phyloP scores from a whole-genome alignment of 805 yeast genomes.

The Candida parachauliodes region DNA sequence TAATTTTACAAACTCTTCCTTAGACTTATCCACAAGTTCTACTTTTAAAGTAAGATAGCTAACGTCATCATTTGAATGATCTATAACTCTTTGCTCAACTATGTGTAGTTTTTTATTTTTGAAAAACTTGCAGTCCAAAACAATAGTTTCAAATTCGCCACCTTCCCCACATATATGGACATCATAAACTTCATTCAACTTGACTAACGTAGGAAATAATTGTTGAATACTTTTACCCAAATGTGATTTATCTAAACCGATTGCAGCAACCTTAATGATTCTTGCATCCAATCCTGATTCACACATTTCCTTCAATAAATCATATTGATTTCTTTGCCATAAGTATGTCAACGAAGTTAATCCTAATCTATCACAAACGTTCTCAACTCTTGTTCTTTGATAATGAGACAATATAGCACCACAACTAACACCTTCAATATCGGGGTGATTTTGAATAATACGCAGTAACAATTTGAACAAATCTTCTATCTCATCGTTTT shows the following conservation, averaged over 20 bases:
- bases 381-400: conserved; percentile 90
- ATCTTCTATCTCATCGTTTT: conserved; percentile 86
- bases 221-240: conserved; percentile 66
- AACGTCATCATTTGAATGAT: conserved; percentile 65
- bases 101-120: conserved; percentile 47
- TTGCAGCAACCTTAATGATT: conserved; percentile 88
- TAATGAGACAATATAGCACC: conserved; percentile 97
- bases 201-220: conserved; percentile 53
- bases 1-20: conserved; percentile 12
- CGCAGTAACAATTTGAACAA: conserved; percentile 49
- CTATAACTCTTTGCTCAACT: conserved; percentile 33
- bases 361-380: conserved; percentile 74
- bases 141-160: conserved; percentile 94
- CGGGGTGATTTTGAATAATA: conserved; percentile 59
- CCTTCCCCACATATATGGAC: conserved; percentile 98
- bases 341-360: conserved; percentile 69
- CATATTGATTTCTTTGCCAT: conserved; percentile 86
- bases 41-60: conserved; percentile 60
- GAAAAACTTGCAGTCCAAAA: conserved; percentile 87
- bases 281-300: conserved; percentile 68
- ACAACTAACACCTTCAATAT: conserved; percentile 80
- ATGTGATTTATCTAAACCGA: conserved; percentile 67
- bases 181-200: conserved; percentile 63
- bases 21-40: conserved; percentile 39
- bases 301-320: conserved; percentile 81